Conservation (phyloP, 164 flowering plant species). For the Warburgia ugandensis region DNA sequence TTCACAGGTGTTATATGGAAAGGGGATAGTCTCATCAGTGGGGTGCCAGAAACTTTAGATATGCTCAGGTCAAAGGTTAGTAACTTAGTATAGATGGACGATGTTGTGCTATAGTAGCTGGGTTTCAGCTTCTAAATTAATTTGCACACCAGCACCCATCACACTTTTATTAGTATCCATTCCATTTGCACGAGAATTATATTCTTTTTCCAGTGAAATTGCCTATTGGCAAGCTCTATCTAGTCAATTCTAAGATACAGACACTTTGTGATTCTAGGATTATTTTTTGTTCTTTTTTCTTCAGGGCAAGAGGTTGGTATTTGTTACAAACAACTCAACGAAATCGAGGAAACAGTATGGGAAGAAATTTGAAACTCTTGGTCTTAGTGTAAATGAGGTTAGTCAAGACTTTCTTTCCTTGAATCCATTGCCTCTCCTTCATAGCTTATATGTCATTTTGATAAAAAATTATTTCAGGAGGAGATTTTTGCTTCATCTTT, state of each 20-base stretch:
- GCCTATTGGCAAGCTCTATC: too few species aligned
- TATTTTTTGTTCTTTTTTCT: slow-evolving; percentile 6
- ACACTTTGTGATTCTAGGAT: slow-evolving; percentile 4
- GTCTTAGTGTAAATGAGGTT: slow-evolving; percentile 85
- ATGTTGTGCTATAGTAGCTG: too few species aligned
- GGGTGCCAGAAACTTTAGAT: slow-evolving; percentile 92
- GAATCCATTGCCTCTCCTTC: background rate
- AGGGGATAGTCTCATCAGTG: slow-evolving; percentile 88
- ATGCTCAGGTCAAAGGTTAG: slow-evolving; percentile 86
- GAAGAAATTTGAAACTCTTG: slow-evolving; percentile 93
- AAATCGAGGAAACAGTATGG: slow-evolving; percentile 98
- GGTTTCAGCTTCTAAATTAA: too few species aligned
- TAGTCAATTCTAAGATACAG: too few species aligned
- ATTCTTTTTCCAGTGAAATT: too few species aligned
- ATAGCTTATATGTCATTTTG: slow-evolving; percentile 3
- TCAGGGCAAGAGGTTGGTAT: slow-evolving; percentile 93
- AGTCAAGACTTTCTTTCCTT: slow-evolving; percentile 8
- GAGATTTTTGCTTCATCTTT: slow-evolving; percentile 98
- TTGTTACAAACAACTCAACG: slow-evolving; percentile 98
- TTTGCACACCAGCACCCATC: too few species aligned
- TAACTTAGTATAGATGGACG: too few species aligned
- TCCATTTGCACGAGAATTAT: too few species aligned
- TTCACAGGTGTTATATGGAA: slow-evolving; percentile 95
- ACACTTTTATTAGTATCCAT: too few species aligned
- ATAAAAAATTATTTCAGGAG: slow-evolving; percentile 44